These are phyloP conservation scores for Globisporangium barbulae DNA, from an alignment of 352 stramenopile genomes.

Conservation along the genomic window DNA sequence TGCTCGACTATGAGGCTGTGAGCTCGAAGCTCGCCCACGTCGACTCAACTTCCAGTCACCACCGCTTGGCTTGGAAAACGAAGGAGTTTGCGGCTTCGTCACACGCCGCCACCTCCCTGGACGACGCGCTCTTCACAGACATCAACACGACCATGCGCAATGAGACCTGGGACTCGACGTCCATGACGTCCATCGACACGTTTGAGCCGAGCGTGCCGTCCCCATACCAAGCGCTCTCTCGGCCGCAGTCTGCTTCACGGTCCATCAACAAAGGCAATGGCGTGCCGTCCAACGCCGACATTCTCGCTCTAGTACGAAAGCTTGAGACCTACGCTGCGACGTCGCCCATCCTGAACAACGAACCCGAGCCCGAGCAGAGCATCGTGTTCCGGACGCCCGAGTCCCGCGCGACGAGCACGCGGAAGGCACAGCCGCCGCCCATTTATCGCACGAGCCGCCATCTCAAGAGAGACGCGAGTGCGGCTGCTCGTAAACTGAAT, in stretches of 20 bases:
- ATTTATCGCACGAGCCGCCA: conserved; percentile 4
- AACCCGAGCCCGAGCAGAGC: conserved; percentile 13
- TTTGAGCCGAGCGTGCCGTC: conserved; percentile 19
- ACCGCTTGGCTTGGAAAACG: conserved; percentile 15
- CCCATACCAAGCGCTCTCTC: conserved; percentile 13
- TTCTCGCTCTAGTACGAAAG: conserved; percentile 22
- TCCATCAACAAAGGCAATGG: neutral
- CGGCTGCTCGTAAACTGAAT: neutral
- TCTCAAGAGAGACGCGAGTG: neutral
- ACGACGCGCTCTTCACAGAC: conserved; percentile 31
- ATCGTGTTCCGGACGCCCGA: conserved; percentile 11
- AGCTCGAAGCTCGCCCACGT: conserved; percentile 15
- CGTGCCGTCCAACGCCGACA: conserved; percentile 13
- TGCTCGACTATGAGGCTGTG: neutral
- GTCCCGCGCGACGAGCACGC: conserved; percentile 1
- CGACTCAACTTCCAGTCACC: conserved; percentile 13
- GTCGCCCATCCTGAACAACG: neutral
- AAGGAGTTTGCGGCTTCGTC: conserved; percentile 23
- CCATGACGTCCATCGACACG: conserved; percentile 34
- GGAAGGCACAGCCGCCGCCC: conserved; percentile 2
- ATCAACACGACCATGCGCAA: conserved; percentile 34
- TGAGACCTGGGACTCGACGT: conserved; percentile 32
- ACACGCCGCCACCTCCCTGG: conserved; percentile 9
- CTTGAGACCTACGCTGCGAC: conserved; percentile 11
- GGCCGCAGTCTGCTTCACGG: conserved; percentile 10